Evolutionary conservation across 1,284 basidiomycete genomes (phyloP), one percentile per base, ranked within the genome.

Genomic region (Ganoderma boninense): DNA sequence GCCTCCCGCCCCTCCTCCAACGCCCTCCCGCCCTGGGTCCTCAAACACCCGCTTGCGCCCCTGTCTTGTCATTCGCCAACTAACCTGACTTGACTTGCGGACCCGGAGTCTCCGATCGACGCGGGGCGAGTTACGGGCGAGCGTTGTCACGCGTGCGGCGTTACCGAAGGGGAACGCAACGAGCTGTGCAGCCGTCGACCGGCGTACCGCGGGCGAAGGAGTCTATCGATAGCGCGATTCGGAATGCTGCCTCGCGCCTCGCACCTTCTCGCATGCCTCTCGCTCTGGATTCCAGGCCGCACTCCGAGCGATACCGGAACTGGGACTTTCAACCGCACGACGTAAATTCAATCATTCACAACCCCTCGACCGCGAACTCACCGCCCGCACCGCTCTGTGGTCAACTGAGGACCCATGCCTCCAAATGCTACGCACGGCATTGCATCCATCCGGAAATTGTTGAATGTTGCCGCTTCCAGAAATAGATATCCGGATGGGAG

Each of bases 211-310:
- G 54, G 23, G 18, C 29, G 20, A 26, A 38, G 49, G 3, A n/a
- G n/a, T 44, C 59, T 44, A 66, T 66, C 57, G 65, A 66, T 66
- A 62, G 65, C 59, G 65, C 65, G 43, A 62, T 62, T 61, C 65
- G 65, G 46, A 62, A 16, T 62, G 26, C 65, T 62, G 14, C 56
- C 32, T 35, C 20, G 57, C 57, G 57, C 35, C 57, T 60, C 57
- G 57, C 57, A 38, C 57, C 57, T 60, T 60, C 57, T 60, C 20
- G 57, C 35, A 35, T 35, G 7, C 20, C 57, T 59, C 56, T 40
- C 29, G 32, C 16, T 35, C 32, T 60, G 20, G 32, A 40, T 40
- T 60, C 57, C 20, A 38, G 57, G 8, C 57, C 57, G 11, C 35
- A 32, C 32, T 13, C 57, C 57, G 32, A 40, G n/a, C 20, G 57